Evolutionary conservation across 2,329 filamentous ascomycete species (phyloP).

Genomic region (Fusarium sterilihyphosum): DNA sequence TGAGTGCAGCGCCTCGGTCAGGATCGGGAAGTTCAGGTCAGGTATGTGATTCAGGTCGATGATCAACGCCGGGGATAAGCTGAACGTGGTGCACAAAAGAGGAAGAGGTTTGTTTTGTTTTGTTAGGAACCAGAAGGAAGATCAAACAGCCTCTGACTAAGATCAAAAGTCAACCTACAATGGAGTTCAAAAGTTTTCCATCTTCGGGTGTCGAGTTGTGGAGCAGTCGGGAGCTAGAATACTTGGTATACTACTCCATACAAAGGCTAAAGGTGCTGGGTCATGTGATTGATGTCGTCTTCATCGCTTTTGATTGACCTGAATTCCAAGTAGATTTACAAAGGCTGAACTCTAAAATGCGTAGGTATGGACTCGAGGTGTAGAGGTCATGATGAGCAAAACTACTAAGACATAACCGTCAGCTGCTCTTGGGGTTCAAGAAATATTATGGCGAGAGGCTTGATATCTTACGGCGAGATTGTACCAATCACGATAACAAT

Average conservation of each 20-base stretch:
- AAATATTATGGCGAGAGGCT: background rate
- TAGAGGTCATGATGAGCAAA: slow-evolving; percentile 25
- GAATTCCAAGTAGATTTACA: slow-evolving; percentile 3
- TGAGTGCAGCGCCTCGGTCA: slow-evolving; percentile 19
- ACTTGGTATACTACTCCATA: background rate
- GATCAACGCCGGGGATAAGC: slow-evolving; percentile 16
- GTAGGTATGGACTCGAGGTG: background rate
- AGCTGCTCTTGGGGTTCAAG: background rate
- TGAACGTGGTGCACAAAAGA: slow-evolving; percentile 4
- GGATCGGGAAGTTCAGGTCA: slow-evolving; percentile 9
- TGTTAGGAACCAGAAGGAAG: background rate
- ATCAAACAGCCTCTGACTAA: slow-evolving; percentile 28
- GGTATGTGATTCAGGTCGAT: slow-evolving; percentile 36
- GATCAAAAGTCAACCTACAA: slow-evolving; percentile 16
- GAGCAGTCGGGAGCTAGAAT: slow-evolving; percentile 28
- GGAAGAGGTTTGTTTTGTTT: background rate
- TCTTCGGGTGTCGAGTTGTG: slow-evolving; percentile 37
- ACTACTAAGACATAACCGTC: background rate
- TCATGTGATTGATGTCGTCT: slow-evolving; percentile 37
- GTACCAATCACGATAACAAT: background rate
- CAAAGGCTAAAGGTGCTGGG: slow-evolving; percentile 6
- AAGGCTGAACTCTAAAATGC: slow-evolving; percentile 25
- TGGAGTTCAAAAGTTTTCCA: slow-evolving; percentile 42
- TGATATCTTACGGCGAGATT: background rate
- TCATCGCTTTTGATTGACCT: slow-evolving; percentile 5